Evolutionary conservation across 1,139 yeast species (phyloP).

Genomic region (Saccharomyces hybrid): DNA sequence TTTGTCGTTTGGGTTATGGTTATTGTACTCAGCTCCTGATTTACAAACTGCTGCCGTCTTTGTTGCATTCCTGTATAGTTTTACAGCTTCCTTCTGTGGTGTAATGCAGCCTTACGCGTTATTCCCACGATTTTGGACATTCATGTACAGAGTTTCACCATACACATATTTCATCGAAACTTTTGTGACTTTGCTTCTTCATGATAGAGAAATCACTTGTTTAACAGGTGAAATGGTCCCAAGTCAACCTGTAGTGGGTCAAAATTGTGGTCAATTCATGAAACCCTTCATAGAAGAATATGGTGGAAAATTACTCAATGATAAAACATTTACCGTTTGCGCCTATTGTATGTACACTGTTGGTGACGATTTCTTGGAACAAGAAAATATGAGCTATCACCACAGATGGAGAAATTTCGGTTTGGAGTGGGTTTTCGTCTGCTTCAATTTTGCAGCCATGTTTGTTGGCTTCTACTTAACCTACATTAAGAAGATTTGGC

Average conservation of each 20-base stretch:
- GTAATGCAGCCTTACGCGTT: conserved; percentile 45
- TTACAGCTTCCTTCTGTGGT: conserved; percentile 50
- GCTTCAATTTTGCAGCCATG: conserved; percentile 41
- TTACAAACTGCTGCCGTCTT: conserved; percentile 52
- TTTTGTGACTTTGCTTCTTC: conserved; percentile 43
- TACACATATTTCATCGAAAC: conserved; percentile 58
- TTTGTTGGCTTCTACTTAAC: conserved; percentile 33
- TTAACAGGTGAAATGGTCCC: conserved; percentile 40
- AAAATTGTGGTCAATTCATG: conserved; percentile 49
- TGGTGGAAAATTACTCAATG: conserved; percentile 34
- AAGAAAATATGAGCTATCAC: conserved; percentile 37
- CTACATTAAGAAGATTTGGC: conserved; percentile 24
- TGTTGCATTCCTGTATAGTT: conserved; percentile 42
- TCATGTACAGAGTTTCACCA: conserved; percentile 64
- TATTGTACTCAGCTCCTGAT: conserved; percentile 49
- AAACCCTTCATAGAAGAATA: conserved; percentile 22
- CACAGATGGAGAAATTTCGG: conserved; percentile 57
- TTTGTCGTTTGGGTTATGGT: conserved; percentile 43
- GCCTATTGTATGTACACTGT: conserved; percentile 34
- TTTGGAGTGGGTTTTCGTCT: conserved; percentile 41
- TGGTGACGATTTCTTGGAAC: conserved; percentile 36
- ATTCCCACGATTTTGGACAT: conserved; percentile 56
- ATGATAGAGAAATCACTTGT: conserved; percentile 48
- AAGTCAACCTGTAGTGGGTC: conserved; percentile 45
- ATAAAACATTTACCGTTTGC: conserved; percentile 32